Evolutionary conservation across 768 basidiomycete genomes (phyloP).

Genomic region (Podaxis mareebaensis): DNA sequence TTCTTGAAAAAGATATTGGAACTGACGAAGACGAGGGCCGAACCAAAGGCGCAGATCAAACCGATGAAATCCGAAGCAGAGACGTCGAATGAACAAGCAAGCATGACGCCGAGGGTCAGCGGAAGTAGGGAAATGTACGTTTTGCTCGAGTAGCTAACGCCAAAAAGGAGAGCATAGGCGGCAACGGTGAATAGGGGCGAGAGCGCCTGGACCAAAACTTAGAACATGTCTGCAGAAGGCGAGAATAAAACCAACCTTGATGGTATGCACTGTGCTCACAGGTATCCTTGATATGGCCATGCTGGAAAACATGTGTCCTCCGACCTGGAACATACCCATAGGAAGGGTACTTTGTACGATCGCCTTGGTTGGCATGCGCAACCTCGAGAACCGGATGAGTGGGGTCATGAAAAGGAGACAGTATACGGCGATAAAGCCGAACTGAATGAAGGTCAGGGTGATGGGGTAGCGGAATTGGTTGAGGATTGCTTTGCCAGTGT

Average conservation of each 20-base stretch:
- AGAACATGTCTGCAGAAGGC: neutral
- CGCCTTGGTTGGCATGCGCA: conserved; percentile 69
- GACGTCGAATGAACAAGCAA: conserved; percentile 92
- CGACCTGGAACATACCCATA: conserved; percentile 98
- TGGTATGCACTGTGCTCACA: conserved; percentile 97
- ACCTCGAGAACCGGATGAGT: conserved; percentile 58
- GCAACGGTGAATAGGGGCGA: conserved; percentile 97
- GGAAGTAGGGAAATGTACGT: conserved; percentile 96
- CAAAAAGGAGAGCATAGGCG: conserved; percentile 91
- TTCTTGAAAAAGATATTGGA: conserved; percentile 99
- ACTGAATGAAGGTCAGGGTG: conserved; percentile 97
- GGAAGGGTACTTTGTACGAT: conserved; percentile 83
- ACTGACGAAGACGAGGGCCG: conserved; percentile 94
- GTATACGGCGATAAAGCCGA: conserved; percentile 89
- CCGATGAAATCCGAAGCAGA: conserved; percentile 85
- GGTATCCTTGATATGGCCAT: conserved; percentile 96
- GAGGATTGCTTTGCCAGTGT: conserved; percentile 95
- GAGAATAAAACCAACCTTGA: conserved; percentile 69
- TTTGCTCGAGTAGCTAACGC: conserved; percentile 87
- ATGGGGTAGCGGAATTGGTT: conserved; percentile 92
- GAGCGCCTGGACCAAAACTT: conserved; percentile 62
- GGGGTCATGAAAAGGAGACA: conserved; percentile 86
- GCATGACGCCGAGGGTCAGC: conserved; percentile 94
- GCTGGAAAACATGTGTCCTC: conserved; percentile 96
- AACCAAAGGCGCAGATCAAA: conserved; percentile 94